A percentile compares a stretch with the other conserved stretches of the same genome.
Evolutionary conservation across 805 yeast genomes (phyloP).

Genomic region (Wickerhamiella parazyma): DNA sequence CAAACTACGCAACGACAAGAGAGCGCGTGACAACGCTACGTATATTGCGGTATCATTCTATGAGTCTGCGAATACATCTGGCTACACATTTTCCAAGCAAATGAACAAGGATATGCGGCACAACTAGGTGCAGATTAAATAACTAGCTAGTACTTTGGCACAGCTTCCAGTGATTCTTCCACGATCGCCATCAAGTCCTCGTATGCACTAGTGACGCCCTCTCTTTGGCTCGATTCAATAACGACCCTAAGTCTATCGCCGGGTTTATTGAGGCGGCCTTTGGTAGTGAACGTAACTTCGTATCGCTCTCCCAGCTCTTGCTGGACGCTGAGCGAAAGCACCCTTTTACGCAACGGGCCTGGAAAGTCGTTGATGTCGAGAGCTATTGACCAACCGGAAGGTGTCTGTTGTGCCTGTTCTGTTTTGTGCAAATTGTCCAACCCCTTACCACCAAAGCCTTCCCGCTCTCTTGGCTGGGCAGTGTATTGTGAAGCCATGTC

Average conservation of each 20-base stretch:
- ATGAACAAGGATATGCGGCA: neutral
- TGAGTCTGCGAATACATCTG: neutral
- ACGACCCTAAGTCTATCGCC: conserved; percentile 59
- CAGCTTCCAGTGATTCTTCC: neutral
- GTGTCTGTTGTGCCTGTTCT: conserved; percentile 15
- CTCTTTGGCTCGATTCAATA: conserved; percentile 59
- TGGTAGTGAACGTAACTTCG: conserved; percentile 61
- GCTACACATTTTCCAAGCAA: conserved; percentile 1
- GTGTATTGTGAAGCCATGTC: neutral
- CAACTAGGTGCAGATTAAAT: neutral
- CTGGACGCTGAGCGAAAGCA: conserved; percentile 13
- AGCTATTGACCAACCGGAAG: conserved; percentile 37
- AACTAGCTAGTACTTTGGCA: neutral
- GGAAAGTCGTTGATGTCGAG: conserved; percentile 78
- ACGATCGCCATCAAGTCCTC: conserved; percentile 9
- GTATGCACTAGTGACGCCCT: conserved; percentile 30
- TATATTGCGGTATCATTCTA: neutral
- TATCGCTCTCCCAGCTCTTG: conserved; percentile 9
- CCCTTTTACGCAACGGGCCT: conserved; percentile 27
- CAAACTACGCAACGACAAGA: too few species aligned
- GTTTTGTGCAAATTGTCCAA: conserved; percentile 55
- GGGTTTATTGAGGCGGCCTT: conserved; percentile 62
- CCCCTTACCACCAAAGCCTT: conserved; percentile 90
- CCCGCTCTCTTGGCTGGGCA: conserved; percentile 24
- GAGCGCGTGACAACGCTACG: neutral